Percentiles rank a stretch among this genome's conserved stretches.
These are phyloP conservation scores for Yarrowia hollandica DNA, from an alignment of 805 yeast species.

Conservation along the genomic window DNA sequence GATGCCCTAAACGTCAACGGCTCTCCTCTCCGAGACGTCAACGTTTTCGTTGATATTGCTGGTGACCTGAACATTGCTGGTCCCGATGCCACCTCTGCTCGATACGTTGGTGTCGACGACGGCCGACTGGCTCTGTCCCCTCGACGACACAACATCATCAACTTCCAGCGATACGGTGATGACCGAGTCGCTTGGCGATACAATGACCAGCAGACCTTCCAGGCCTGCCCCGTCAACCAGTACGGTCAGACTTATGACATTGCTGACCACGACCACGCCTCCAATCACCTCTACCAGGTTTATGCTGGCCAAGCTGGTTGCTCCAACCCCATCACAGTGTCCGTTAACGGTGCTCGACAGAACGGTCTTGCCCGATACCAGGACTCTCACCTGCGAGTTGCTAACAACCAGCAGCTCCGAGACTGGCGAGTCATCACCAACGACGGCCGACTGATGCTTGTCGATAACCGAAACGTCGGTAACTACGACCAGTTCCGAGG, in stretches of 20 bases:
- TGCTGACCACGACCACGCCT: neutral
- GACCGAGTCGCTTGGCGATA: conserved; percentile 12
- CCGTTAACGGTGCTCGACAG: conserved; percentile 12
- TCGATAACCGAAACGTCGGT: neutral
- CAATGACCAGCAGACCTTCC: conserved; percentile 21
- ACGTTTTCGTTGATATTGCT: neutral
- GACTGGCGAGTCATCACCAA: conserved; percentile 1
- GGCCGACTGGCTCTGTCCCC: conserved; percentile 15
- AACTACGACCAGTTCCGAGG: conserved; percentile 18
- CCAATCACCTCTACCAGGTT: conserved; percentile 19
- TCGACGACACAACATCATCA: conserved; percentile 15
- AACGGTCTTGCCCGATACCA: conserved; percentile 16
- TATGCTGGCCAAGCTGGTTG: conserved; percentile 1
- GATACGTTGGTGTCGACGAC: conserved; percentile 18
- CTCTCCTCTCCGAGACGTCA: conserved; percentile 9
- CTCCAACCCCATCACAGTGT: neutral
- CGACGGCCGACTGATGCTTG: conserved; percentile 21
- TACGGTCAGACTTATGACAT: conserved; percentile 8
- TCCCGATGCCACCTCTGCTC: conserved; percentile 7
- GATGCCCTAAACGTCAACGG: conserved; percentile 11
- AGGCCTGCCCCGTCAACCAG: conserved; percentile 23
- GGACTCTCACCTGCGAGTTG: conserved; percentile 12
- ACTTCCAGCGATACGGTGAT: conserved; percentile 14
- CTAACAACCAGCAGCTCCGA: conserved; percentile 17
- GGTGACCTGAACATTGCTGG: conserved; percentile 18